These are phyloP conservation scores for Cladorrhinum sp. DNA, from an alignment of 2,329 filamentous ascomycete genomes.

Conservation along the genomic window DNA sequence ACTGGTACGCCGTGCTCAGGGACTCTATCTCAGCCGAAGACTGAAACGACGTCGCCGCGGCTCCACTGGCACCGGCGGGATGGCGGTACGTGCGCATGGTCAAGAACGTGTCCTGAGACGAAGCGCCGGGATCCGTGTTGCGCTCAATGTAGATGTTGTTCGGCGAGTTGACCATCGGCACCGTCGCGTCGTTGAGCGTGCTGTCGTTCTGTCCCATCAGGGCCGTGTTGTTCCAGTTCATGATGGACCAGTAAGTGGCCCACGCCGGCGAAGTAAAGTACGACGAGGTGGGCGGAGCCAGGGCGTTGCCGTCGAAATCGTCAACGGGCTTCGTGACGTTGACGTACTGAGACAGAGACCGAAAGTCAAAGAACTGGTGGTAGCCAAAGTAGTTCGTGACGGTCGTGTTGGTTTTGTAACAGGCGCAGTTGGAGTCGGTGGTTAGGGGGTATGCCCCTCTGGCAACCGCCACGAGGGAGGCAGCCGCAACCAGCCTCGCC, in stretches of 20 bases:
- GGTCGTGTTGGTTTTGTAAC: constrained; percentile 38
- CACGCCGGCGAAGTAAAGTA: constrained; percentile 34
- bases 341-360: constrained; percentile 32
- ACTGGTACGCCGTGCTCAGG: constrained; percentile 29
- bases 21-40: constrained; percentile 33
- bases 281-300: constrained; percentile 30
- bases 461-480: neutral
- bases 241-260: constrained; percentile 33
- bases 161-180: constrained; percentile 38
- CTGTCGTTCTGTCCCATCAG: constrained; percentile 22
- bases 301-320: constrained; percentile 29
- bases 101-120: constrained; percentile 32
- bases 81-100: constrained; percentile 36
- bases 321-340: constrained; percentile 30
- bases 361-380: constrained; percentile 40
- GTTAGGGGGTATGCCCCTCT: constrained; percentile 25
- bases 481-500: neutral
- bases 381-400: constrained; percentile 34
- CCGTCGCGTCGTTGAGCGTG: constrained; percentile 31
- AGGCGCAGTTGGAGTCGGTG: constrained; percentile 34
- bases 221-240: constrained; percentile 38
- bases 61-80: constrained; percentile 6
- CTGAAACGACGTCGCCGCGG: constrained; percentile 25
- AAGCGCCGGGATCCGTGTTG: constrained; percentile 31
- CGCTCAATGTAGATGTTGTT: constrained; percentile 42